Conservation (phyloP, 805 yeast genomes). For the Barnettozyma salicaria region DNA sequence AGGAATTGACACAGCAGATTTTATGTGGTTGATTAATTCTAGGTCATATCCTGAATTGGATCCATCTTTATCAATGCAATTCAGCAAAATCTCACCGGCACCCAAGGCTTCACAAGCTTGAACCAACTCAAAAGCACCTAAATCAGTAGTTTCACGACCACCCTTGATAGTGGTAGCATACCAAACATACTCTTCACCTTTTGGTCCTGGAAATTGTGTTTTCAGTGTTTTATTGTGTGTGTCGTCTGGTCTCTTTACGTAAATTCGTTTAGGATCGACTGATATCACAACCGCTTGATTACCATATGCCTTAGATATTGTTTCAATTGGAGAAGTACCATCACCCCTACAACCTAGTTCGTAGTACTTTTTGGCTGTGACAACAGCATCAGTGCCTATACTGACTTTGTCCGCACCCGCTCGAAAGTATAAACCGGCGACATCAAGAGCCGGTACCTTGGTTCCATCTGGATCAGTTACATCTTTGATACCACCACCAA, state of each 20-base stretch:
- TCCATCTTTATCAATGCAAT: constrained; percentile 97
- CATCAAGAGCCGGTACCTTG: constrained; percentile 74
- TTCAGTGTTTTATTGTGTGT: constrained; percentile 59
- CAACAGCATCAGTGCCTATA: constrained; percentile 96
- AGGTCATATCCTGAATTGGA: constrained; percentile 90
- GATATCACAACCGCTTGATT: constrained; percentile 97
- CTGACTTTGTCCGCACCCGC: constrained; percentile 98
- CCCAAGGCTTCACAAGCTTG: constrained; percentile 88
- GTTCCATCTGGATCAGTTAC: constrained; percentile 82
- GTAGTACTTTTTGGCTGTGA: constrained; percentile 80
- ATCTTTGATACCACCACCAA: constrained; percentile 97
- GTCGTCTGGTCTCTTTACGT: constrained; percentile 54
- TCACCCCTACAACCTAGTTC: constrained; percentile 47
- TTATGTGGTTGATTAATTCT: constrained; percentile 76
- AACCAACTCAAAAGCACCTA: constrained; percentile 89
- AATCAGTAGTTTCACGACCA: constrained; percentile 83
- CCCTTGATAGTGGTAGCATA: constrained; percentile 96
- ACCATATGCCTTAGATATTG: constrained; percentile 88
- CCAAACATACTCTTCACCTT: constrained; percentile 85
- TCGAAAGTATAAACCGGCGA: constrained; percentile 85
- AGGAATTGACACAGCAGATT: constrained; percentile 73
- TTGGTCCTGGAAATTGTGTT: constrained; percentile 70
- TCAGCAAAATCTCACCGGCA: constrained; percentile 90
- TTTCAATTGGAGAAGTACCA: constrained; percentile 87
- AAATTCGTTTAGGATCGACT: constrained; percentile 92